Base-by-base conservation (phyloP, 1,284 basidiomycete genomes). In the Marasmius sp. region DNA sequence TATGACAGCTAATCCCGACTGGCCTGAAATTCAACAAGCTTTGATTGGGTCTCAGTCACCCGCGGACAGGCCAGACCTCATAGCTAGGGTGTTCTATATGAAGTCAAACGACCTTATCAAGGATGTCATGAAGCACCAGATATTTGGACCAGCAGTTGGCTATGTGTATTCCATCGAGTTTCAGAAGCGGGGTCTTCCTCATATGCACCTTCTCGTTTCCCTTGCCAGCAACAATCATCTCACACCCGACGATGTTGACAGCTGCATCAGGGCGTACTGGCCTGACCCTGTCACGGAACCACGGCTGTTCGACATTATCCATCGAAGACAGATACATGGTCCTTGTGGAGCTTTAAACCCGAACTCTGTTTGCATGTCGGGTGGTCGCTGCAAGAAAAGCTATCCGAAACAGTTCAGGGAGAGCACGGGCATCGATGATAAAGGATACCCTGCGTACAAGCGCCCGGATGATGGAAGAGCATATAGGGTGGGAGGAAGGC, bases 121-220 rank as follows among this genome's bases (percentile, higher is more conserved):
- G 0, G 68, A 76, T 41, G 75, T 81, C 10, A 58, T 49, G 58
- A 72, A 68, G 50, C 59, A 68, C 16, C 65, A 69, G 0, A 63
- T 67, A 1, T 73, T 77, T 63, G 75, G 77, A 0, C 14, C 63
- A 0, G 50, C 65, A 3, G 69, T 67, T 14, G 75, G 70, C 0
- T 63, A 75, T 60, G 74, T 85, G 0, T 79, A 79, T 59, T 75
- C 74, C 1, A 80, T 83, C 61, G 80, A 85, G 63, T 85, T 81
- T 58, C 83, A 85, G 63, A 85, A 83, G 61, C 68, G 77, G 1
- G 79, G 81, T 0, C 72, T 83, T 0, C 81, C 81, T 2, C 82
- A 84, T 58, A 74, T 79, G 64, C 82, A 85, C 61, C 61, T 78
- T 0, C 67, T 83, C 0, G 68, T 84, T 1, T 80, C 79, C 60